phyloP scores from a whole-genome alignment of 805 yeast genomes.

The Sugiyamaella boreocaroliniensis region DNA sequence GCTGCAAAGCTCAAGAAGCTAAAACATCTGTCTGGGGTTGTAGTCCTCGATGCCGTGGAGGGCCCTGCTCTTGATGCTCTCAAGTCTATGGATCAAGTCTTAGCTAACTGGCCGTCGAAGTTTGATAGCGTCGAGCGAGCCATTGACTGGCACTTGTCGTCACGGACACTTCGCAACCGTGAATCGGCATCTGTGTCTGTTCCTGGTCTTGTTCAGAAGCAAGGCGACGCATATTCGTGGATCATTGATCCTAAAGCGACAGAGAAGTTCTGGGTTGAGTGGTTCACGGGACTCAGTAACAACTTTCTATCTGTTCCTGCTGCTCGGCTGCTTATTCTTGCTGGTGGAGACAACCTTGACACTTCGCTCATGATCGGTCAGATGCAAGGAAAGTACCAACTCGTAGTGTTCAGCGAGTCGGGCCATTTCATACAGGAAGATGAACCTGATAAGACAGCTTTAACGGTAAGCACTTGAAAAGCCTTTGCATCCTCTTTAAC shows the following conservation, averaged over 20 bases:
- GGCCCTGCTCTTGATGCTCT: constrained; percentile 79
- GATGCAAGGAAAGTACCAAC: constrained; percentile 93
- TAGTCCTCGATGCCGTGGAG: constrained; percentile 87
- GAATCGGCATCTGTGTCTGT: constrained; percentile 71
- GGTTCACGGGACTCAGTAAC: constrained; percentile 71
- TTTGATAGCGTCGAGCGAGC: constrained; percentile 55
- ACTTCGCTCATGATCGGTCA: constrained; percentile 85
- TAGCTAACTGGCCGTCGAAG: constrained; percentile 53
- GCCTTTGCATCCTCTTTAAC: background rate
- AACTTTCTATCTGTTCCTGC: constrained; percentile 44
- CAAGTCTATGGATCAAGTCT: constrained; percentile 56
- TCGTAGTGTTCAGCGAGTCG: constrained; percentile 69
- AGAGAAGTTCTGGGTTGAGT: constrained; percentile 61
- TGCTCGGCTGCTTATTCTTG: constrained; percentile 68
- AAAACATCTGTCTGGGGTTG: constrained; percentile 52
- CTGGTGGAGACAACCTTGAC: constrained; percentile 87
- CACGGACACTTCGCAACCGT: constrained; percentile 46
- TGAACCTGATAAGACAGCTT: constrained; percentile 59
- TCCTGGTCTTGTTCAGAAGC: constrained; percentile 50
- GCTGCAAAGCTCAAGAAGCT: constrained; percentile 31
- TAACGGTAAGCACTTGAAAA: constrained; percentile 28
- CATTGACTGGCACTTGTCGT: constrained; percentile 72
- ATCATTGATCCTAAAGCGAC: constrained; percentile 56
- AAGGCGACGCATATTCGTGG: constrained; percentile 42
- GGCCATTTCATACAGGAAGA: constrained; percentile 98